Evolutionary conservation across 805 yeast species (phyloP).

Genomic region (Hanseniaspora lachancei): DNA sequence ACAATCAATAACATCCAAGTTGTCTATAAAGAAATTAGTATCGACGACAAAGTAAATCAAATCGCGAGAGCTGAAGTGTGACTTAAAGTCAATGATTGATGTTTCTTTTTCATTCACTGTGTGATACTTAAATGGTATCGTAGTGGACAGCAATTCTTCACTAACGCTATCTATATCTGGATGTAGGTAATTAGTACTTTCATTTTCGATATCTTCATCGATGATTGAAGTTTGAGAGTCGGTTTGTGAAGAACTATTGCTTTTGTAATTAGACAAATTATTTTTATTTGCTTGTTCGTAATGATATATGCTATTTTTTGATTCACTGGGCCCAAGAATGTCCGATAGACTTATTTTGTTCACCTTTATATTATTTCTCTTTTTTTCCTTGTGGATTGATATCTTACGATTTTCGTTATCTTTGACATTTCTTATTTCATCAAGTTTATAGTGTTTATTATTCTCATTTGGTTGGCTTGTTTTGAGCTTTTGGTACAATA

Average conservation of each 20-base stretch:
- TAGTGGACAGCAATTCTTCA: too few relatives aligned
- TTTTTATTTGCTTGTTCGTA: background rate
- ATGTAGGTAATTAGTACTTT: background rate
- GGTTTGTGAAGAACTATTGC: background rate
- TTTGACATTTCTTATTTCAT: background rate
- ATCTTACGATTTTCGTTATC: background rate
- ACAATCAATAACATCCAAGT: background rate
- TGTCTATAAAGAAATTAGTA: slow-evolving; percentile 9
- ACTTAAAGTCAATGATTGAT: background rate
- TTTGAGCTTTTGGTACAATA: background rate
- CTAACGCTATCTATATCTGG: too few relatives aligned
- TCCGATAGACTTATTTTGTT: background rate
- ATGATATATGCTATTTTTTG: background rate
- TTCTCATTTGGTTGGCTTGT: background rate
- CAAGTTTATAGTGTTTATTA: background rate
- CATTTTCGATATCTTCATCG: background rate
- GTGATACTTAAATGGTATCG: too few relatives aligned
- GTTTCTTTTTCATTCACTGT: background rate
- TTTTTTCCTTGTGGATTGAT: background rate
- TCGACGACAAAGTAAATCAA: background rate
- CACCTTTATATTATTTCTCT: background rate
- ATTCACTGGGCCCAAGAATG: background rate
- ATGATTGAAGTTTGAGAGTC: too few relatives aligned
- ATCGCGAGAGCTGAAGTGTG: background rate
- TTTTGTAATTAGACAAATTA: background rate